Conservation (phyloP, 1,284 basidiomycete species). For the Trametes hirsuta region DNA sequence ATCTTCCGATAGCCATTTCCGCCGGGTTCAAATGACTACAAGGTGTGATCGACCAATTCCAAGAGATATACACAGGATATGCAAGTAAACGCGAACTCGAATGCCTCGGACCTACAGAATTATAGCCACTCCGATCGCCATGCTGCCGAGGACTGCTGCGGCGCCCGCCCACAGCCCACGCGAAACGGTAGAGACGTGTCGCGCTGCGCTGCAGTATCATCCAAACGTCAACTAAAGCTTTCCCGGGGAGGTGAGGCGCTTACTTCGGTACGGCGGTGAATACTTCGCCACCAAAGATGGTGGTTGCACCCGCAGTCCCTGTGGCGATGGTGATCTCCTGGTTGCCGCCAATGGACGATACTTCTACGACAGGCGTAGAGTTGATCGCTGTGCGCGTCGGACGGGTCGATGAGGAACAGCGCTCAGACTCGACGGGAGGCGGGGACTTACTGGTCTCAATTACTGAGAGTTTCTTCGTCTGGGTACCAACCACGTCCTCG, state of each 20-base stretch:
- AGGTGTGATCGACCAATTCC: too few relatives aligned
- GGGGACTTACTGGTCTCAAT: constrained; percentile 11
- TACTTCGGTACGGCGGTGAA: constrained; percentile 9
- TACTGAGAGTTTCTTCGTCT: constrained; percentile 10
- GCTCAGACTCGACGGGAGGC: neutral
- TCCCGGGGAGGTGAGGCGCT: neutral
- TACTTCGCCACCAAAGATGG: constrained; percentile 9
- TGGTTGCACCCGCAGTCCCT: constrained; percentile 3
- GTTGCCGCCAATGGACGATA: constrained; percentile 11
- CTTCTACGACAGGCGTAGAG: constrained; percentile 14
- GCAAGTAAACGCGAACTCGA: neutral
- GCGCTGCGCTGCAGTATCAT: neutral
- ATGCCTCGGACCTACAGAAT: neutral
- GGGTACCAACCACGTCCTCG: constrained; percentile 8
- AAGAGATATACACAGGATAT: too few relatives aligned
- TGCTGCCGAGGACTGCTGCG: constrained; percentile 12
- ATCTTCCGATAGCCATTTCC: too few relatives aligned
- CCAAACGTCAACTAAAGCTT: neutral
- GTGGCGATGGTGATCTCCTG: constrained; percentile 18
- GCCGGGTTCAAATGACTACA: too few relatives aligned
- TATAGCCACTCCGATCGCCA: constrained; percentile 14
- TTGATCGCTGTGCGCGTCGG: constrained; percentile 5
- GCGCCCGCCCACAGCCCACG: constrained; percentile 12
- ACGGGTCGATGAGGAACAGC: neutral
- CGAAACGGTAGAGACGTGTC: constrained; percentile 7